A percentile compares a stretch with the other conserved stretches of the same genome.
These are phyloP conservation scores for Polygonum aviculare DNA, from an alignment of 148 eudicot genomes.

Conservation along the genomic window DNA sequence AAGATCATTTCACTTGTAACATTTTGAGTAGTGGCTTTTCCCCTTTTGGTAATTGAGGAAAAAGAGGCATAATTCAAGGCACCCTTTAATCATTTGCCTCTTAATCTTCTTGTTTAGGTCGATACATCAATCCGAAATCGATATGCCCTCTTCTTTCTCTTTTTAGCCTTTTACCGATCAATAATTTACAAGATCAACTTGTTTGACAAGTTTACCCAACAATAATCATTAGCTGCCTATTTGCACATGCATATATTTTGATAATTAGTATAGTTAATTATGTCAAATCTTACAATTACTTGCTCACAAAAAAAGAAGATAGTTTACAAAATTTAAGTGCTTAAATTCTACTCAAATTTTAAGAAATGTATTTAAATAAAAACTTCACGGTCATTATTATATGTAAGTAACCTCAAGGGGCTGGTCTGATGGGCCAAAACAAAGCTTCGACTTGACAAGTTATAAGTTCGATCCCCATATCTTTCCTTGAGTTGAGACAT, in stretches of 20 bases:
- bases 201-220: background rate
- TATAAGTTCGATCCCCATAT: too few relatives aligned
- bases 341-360: background rate
- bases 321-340: too few relatives aligned
- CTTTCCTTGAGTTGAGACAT: too few relatives aligned
- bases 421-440: too few relatives aligned
- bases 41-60: slow-evolving; percentile 9
- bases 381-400: background rate
- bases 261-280: background rate
- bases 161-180: background rate
- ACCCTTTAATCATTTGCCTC: background rate
- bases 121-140: background rate
- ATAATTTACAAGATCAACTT: slow-evolving; percentile 3
- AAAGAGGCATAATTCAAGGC: background rate
- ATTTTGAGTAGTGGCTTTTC: background rate
- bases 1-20: background rate
- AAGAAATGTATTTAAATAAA: background rate
- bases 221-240: background rate
- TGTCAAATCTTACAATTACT: background rate
- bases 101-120: background rate
- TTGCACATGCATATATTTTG: background rate
- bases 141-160: background rate
- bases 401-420: background rate
- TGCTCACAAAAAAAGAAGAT: too few relatives aligned
- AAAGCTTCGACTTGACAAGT: too few relatives aligned